Conservation (phyloP, 2,329 filamentous ascomycete species). For the Diaporthe citriasiana region DNA sequence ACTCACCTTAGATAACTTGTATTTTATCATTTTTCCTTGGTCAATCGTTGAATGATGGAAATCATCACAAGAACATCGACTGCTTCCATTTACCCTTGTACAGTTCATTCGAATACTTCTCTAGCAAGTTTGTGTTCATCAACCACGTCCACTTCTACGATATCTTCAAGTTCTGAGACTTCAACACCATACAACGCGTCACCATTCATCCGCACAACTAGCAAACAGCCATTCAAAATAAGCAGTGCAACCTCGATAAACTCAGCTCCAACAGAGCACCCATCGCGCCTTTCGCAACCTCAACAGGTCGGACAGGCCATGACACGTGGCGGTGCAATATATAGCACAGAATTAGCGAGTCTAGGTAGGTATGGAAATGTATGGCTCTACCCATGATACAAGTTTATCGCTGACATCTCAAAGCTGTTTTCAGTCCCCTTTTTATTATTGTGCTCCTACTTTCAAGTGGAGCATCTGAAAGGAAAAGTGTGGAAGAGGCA, state of each 20-base stretch:
- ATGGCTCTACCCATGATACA: no score
- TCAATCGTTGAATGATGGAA: background rate
- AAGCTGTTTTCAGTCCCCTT: background rate
- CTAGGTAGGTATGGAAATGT: background rate
- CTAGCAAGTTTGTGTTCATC: background rate
- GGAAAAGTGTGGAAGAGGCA: background rate
- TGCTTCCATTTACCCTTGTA: background rate
- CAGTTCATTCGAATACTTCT: background rate
- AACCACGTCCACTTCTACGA: no score
- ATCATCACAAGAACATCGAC: no score
- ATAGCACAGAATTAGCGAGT: background rate
- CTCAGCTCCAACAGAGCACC: background rate
- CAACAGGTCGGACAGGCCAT: background rate
- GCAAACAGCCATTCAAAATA: background rate
- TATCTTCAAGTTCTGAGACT: background rate
- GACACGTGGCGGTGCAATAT: background rate
- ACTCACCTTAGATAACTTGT: background rate
- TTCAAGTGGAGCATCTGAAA: background rate
- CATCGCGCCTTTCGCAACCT: background rate
- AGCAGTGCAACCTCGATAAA: background rate
- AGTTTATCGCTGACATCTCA: background rate
- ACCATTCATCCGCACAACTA: background rate
- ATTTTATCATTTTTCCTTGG: background rate
- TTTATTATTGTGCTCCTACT: background rate
- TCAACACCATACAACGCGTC: background rate